phyloP scores from a whole-genome alignment of 2,329 filamentous ascomycete genomes.

The Aquanectria penicillioides region DNA sequence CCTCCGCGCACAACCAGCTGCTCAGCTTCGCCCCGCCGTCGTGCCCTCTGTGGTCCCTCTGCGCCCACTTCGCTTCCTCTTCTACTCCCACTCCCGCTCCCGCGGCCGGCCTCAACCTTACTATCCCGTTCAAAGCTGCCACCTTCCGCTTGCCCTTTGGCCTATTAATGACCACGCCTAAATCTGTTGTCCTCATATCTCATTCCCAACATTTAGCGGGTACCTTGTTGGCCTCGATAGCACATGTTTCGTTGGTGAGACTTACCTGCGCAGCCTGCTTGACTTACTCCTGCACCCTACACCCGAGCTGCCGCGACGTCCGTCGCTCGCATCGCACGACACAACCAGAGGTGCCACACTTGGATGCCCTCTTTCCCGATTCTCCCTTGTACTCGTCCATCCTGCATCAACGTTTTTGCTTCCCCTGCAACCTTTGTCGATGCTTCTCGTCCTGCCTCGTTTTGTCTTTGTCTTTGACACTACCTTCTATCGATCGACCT shows the following conservation, averaged over 20 bases:
- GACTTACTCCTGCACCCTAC: conserved; percentile 31
- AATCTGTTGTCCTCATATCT: not conserved
- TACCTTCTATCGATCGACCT: conserved; percentile 30
- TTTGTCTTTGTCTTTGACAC: conserved; percentile 25
- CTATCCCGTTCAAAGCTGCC: conserved; percentile 14
- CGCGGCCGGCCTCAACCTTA: conserved; percentile 28
- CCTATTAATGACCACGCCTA: conserved; percentile 36
- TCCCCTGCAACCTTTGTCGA: conserved; percentile 19
- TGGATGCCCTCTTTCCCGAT: conserved; percentile 19
- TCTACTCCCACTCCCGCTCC: conserved; percentile 12
- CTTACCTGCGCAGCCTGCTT: conserved; percentile 35
- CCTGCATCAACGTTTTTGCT: conserved; percentile 12
- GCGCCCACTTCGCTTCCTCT: too few species aligned
- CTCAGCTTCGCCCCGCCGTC: conserved; percentile 32
- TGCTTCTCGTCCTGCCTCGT: conserved; percentile 15
- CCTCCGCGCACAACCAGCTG: conserved; percentile 16
- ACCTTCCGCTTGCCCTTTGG: conserved; percentile 21
- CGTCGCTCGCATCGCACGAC: conserved; percentile 35
- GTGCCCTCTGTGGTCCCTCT: conserved; percentile 29
- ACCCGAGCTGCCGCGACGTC: conserved; percentile 32
- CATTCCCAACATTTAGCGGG: conserved; percentile 24
- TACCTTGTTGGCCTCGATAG: conserved; percentile 36
- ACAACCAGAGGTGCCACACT: conserved; percentile 17
- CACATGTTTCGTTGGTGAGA: conserved; percentile 45
- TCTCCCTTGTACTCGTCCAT: conserved; percentile 13